These are phyloP conservation scores for Entonaema liquescens DNA, from an alignment of 495 filamentous ascomycete genomes.

Conservation along the genomic window DNA sequence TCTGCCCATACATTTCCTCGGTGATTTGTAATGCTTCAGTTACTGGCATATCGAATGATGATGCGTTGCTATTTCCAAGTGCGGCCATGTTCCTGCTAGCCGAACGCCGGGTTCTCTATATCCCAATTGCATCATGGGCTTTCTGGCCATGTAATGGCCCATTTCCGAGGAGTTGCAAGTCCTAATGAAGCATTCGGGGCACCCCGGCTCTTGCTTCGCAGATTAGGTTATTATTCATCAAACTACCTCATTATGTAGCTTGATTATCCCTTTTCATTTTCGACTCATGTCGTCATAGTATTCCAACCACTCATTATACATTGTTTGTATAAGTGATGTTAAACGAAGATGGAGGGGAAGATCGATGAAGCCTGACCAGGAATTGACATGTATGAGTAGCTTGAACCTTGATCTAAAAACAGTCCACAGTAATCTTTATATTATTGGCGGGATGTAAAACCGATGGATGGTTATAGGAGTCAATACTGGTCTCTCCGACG, in stretches of 20 bases:
- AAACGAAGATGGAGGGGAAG: not conserved
- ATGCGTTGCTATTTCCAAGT: not conserved
- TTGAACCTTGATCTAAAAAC: not conserved
- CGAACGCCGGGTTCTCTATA: not conserved
- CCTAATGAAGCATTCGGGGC: not conserved
- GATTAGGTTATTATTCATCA: not conserved
- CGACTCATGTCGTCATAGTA: not conserved
- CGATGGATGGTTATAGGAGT: not conserved
- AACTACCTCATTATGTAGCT: not conserved
- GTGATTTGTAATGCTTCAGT: not conserved
- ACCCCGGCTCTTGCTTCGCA: not conserved
- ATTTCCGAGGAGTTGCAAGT: not conserved
- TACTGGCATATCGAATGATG: not conserved
- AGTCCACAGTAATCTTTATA: not conserved
- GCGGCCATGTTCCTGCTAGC: not conserved
- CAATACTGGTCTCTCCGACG: not conserved
- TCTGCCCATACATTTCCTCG: not conserved
- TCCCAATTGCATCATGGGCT: not conserved
- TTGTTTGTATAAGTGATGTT: not conserved
- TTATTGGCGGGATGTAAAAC: not conserved
- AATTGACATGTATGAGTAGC: not conserved
- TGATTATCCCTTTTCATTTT: not conserved
- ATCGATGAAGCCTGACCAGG: not conserved
- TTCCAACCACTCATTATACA: not conserved
- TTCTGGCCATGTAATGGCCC: not conserved